Evolutionary conservation across 306 rosid species (phyloP).

Genomic region (Cucurbita pepo): DNA sequence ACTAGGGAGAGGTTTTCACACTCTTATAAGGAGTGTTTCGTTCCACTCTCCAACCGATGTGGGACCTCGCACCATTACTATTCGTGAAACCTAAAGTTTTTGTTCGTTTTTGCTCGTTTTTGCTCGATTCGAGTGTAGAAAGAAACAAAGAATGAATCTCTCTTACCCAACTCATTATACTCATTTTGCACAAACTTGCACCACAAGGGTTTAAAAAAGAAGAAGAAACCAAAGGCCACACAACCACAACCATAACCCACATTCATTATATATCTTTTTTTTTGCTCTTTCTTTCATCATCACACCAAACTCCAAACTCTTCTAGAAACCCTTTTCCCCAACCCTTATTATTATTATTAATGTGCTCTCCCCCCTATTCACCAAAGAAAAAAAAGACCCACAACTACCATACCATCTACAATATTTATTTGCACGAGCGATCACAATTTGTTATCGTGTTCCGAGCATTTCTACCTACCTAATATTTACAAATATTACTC

Average conservation of each 20-base stretch:
- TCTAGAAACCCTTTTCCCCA: constrained; percentile 43
- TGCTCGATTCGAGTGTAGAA: neutral
- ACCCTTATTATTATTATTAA: neutral
- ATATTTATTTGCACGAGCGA: constrained; percentile 21
- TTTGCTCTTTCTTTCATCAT: constrained; percentile 22
- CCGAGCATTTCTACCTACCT: constrained; percentile 31
- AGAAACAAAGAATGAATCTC: neutral
- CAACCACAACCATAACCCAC: constrained; percentile 41
- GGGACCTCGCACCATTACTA: too few species aligned
- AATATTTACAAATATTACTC: neutral
- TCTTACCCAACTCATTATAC: neutral
- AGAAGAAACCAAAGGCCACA: constrained; percentile 46
- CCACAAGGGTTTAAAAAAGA: constrained; percentile 16
- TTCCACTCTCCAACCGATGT: too few species aligned
- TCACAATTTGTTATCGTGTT: neutral
- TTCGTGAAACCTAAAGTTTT: too few species aligned
- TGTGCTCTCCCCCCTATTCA: neutral
- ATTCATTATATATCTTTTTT: constrained; percentile 12
- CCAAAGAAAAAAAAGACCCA: constrained; percentile 43
- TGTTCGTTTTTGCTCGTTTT: too few species aligned
- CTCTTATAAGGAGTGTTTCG: too few species aligned
- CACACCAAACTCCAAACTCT: constrained; percentile 45
- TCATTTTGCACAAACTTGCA: constrained; percentile 27
- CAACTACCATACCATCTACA: constrained; percentile 44
- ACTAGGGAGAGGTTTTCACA: too few species aligned